phyloP scores from a whole-genome alignment of 495 filamentous ascomycete species.

The Podospora tetraspora region DNA sequence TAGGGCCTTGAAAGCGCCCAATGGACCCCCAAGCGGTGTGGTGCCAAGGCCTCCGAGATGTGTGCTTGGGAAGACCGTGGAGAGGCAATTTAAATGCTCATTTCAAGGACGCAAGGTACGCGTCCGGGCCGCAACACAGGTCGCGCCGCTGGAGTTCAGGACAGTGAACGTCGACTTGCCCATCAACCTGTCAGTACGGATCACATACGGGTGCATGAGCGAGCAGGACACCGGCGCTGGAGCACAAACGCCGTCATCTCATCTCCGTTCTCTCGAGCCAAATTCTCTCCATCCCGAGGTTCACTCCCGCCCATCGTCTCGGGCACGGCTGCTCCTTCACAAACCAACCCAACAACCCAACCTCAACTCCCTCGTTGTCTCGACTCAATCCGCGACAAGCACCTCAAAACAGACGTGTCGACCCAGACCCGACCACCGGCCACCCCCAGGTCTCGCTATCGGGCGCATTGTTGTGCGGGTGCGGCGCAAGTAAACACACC shows the following conservation, averaged over 20 bases:
- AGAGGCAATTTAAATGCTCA: conserved; percentile 16
- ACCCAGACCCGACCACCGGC: conserved; percentile 13
- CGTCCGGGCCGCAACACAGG: conserved; percentile 4
- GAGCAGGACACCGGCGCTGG: not conserved
- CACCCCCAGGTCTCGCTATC: not conserved
- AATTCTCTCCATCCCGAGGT: conserved; percentile 2
- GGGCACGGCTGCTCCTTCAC: not conserved
- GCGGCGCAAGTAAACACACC: conserved; percentile 26
- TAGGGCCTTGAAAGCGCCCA: not conserved
- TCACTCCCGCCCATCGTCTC: not conserved
- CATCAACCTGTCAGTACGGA: not conserved
- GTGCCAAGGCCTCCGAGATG: not conserved
- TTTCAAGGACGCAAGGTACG: conserved; percentile 11
- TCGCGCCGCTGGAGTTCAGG: not conserved
- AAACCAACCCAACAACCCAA: not conserved
- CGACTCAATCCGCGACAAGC: not conserved
- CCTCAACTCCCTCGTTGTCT: not conserved
- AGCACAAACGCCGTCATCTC: not conserved
- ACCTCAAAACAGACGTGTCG: not conserved
- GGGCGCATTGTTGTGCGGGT: conserved; percentile 23
- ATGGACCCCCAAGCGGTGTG: conserved; percentile 3
- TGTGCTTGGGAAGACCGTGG: conserved; percentile 2
- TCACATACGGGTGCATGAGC: not conserved
- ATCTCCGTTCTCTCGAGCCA: conserved; percentile 14
- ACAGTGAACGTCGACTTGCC: not conserved